phyloP scores from a whole-genome alignment of 345 rosid genomes.

The Eutrema japonicum region DNA sequence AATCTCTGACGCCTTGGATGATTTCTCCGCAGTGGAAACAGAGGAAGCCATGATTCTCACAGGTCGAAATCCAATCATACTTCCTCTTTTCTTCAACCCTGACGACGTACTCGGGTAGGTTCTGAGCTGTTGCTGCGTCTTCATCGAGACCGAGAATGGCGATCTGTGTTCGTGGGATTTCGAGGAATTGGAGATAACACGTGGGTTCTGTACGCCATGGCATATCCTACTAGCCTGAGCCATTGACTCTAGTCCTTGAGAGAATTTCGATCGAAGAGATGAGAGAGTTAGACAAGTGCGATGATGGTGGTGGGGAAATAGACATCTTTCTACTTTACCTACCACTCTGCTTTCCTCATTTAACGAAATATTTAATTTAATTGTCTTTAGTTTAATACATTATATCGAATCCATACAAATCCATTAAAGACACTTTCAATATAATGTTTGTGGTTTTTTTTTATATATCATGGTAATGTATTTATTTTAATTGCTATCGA shows the following conservation, averaged over 20 bases:
- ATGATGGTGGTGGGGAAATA: slow-evolving; percentile 13
- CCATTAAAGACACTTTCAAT: no score
- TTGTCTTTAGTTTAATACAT: no score
- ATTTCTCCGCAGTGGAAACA: slow-evolving; percentile 46
- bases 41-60: slow-evolving; percentile 54
- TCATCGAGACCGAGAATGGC: slow-evolving; percentile 45
- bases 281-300: slow-evolving; percentile 1
- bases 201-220: slow-evolving; percentile 45
- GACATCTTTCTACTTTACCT: not conserved
- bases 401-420: no score
- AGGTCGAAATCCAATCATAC: slow-evolving; percentile 15
- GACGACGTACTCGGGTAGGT: slow-evolving; percentile 21
- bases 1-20: slow-evolving; percentile 50
- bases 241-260: slow-evolving; percentile 36
- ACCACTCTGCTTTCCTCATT: not conserved
- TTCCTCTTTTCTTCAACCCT: not conserved
- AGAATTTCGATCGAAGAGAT: slow-evolving; percentile 4
- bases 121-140: not conserved
- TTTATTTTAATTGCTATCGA: no score
- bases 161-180: slow-evolving; percentile 38
- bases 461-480: no score
- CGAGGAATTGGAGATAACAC: slow-evolving; percentile 32
- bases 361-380: not conserved
- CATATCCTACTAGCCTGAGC: slow-evolving; percentile 56
- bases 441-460: no score